phyloP scores from a whole-genome alignment of 1,284 basidiomycete species.

The Ustilago hordei region DNA sequence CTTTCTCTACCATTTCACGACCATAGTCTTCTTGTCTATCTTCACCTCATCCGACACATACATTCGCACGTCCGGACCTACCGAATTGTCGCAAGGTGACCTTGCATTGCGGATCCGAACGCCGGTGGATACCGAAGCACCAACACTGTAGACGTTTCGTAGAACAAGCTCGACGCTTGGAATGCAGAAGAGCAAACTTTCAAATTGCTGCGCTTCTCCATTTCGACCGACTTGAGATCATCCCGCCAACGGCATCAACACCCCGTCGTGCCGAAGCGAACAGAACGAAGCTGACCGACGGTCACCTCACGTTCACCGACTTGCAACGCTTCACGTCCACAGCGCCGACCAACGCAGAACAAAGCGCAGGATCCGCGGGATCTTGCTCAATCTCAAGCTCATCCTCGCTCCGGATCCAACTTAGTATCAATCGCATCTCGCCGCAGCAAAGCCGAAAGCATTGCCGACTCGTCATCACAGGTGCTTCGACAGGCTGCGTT shows the following conservation, averaged over 20 bases:
- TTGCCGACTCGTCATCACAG: not conserved
- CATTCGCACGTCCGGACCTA: not conserved
- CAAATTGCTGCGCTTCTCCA: not conserved
- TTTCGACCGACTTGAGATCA: not conserved
- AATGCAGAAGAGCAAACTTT: not conserved
- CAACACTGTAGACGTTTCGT: not conserved
- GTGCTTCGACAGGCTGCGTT: not conserved
- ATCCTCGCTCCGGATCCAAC: conserved; percentile 3
- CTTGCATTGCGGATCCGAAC: not conserved
- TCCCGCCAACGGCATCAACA: not conserved
- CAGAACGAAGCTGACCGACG: too few relatives aligned
- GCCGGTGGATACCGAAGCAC: not conserved
- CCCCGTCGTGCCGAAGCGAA: not conserved
- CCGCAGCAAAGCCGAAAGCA: not conserved
- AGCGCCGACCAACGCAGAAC: not conserved
- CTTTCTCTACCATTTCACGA: not conserved
- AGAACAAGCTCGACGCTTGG: not conserved
- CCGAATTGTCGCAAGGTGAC: not conserved
- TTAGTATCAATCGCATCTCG: not conserved
- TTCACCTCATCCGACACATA: not conserved
- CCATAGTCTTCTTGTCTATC: not conserved
- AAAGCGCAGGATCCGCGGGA: conserved; percentile 10
- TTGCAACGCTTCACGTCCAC: not conserved
- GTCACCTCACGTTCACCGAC: not conserved
- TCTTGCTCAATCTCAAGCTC: conserved; percentile 34